These are phyloP conservation scores for Spencermartinsiella europaea DNA, from an alignment of 805 yeast genomes.

Conservation along the genomic window DNA sequence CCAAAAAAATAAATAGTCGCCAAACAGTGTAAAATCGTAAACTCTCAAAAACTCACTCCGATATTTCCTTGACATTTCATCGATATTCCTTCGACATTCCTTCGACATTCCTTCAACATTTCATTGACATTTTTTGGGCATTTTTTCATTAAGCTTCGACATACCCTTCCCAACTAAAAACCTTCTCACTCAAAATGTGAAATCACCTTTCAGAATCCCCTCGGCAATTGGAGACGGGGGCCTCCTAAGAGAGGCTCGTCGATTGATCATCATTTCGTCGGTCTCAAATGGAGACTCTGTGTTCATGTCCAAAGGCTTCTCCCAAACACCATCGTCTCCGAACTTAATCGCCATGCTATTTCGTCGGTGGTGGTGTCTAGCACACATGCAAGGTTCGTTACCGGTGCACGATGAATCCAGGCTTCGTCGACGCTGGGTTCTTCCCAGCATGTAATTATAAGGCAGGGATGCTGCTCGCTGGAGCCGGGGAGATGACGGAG, in stretches of 20 bases:
- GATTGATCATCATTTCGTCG: background rate
- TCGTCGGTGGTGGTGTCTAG: constrained; percentile 29
- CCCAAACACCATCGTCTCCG: constrained; percentile 1
- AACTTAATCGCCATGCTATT: constrained; percentile 27
- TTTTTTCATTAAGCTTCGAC: too few species aligned
- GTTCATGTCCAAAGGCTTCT: constrained; percentile 2
- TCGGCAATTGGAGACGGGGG: constrained; percentile 33
- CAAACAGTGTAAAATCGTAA: too few species aligned
- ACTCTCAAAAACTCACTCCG: too few species aligned
- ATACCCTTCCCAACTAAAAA: too few species aligned
- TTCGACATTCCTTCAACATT: too few species aligned
- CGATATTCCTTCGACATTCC: too few species aligned
- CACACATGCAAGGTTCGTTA: constrained; percentile 9
- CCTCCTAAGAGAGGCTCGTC: constrained; percentile 17
- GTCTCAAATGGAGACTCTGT: background rate
- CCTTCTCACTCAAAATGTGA: constrained; percentile 5
- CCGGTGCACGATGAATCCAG: background rate
- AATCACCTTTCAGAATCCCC: constrained; percentile 32
- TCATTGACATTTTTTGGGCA: too few species aligned
- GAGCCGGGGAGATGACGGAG: constrained; percentile 5
- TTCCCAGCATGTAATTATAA: background rate
- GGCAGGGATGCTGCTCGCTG: constrained; percentile 5
- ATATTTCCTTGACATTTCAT: too few species aligned
- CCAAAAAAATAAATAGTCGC: too few species aligned
- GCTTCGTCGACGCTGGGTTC: background rate